Evolutionary conservation across 108 stramenopile species (phyloP).

Genomic region (Conticribra guillardii): DNA sequence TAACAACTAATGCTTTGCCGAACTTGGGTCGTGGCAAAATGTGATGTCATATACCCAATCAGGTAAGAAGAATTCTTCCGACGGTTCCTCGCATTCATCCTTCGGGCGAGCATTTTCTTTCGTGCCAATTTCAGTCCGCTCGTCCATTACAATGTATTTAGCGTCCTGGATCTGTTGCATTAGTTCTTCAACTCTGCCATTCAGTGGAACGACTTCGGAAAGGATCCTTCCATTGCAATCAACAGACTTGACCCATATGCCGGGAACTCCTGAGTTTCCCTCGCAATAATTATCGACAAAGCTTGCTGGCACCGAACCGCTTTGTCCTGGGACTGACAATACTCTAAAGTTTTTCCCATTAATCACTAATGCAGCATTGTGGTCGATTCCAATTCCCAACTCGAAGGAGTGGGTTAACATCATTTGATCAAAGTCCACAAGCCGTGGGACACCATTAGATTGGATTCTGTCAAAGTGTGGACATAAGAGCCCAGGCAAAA

Average conservation of each 20-base stretch:
- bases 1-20: no score
- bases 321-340: constrained; percentile 25
- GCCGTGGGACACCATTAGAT: constrained; percentile 66
- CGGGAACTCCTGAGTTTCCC: neutral
- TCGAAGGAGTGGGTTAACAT: constrained; percentile 38
- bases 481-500: constrained; percentile 66
- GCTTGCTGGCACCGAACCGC: constrained; percentile 21
- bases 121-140: neutral
- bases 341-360: constrained; percentile 32
- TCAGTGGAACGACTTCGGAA: neutral
- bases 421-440: constrained; percentile 69
- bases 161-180: neutral
- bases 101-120: neutral
- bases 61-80: neutral
- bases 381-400: constrained; percentile 72
- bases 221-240: neutral
- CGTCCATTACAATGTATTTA: neutral
- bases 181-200: neutral
- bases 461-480: constrained; percentile 77
- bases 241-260: neutral
- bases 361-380: constrained; percentile 68
- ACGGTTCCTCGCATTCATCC: neutral
- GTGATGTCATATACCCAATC: neutral
- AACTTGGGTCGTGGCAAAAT: neutral
- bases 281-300: neutral